phyloP scores from a whole-genome alignment of 202 grass and related monocot species.

The Panicum virgatum region DNA sequence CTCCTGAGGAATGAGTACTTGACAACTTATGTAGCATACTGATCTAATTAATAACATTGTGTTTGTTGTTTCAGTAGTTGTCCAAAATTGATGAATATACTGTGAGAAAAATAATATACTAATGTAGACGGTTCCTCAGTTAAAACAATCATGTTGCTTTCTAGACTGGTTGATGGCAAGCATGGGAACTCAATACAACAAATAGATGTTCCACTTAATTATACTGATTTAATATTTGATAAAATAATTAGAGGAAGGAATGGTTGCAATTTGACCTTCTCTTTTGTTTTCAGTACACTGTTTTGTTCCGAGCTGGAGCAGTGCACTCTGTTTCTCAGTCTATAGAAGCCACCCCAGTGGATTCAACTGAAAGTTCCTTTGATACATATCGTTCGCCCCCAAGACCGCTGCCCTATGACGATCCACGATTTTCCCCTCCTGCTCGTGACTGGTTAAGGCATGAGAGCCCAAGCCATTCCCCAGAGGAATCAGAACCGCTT shows the following conservation, averaged over 20 bases:
- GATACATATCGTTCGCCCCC: constrained; percentile 82
- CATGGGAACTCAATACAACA: background rate
- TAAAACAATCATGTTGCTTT: background rate
- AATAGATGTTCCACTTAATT: background rate
- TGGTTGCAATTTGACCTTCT: constrained; percentile 19
- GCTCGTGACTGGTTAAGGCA: constrained; percentile 52
- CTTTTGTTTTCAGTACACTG: constrained; percentile 61
- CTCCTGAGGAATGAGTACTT: background rate
- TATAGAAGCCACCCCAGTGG: constrained; percentile 61
- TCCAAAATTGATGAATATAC: background rate
- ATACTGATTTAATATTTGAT: background rate
- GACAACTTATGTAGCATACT: background rate
- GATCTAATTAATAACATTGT: background rate
- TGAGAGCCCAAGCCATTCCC: constrained; percentile 64
- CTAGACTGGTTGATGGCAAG: background rate
- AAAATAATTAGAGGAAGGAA: background rate
- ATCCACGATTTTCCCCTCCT: constrained; percentile 74
- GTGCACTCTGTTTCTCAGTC: constrained; percentile 61
- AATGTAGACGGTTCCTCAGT: background rate
- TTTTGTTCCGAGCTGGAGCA: constrained; percentile 69
- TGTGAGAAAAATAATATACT: background rate
- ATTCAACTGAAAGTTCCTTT: constrained; percentile 56
- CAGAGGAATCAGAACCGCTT: constrained; percentile 71
- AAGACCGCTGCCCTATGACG: constrained; percentile 89
- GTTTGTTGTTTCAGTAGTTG: background rate